Evolutionary conservation across 2,329 filamentous ascomycete genomes (phyloP).

Genomic region (Calonectria pseudoturangicola): DNA sequence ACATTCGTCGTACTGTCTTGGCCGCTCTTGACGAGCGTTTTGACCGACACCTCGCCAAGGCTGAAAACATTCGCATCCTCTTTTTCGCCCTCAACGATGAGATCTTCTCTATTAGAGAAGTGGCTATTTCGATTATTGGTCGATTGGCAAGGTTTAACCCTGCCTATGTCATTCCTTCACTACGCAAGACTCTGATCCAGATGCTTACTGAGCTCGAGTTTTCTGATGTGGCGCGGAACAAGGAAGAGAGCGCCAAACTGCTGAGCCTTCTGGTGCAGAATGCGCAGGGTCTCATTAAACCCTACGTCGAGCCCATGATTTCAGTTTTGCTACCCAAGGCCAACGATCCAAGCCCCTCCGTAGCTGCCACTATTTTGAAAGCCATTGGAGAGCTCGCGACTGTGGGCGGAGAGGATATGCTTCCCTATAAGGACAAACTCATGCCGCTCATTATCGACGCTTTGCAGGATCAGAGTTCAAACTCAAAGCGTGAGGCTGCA

Average conservation of each 20-base stretch:
- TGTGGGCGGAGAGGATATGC: constrained; percentile 95
- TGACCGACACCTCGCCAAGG: constrained; percentile 96
- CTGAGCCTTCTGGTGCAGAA: constrained; percentile 95
- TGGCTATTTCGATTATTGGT: constrained; percentile 96
- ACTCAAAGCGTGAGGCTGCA: constrained; percentile 92
- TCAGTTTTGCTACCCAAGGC: constrained; percentile 95
- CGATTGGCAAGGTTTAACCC: constrained; percentile 93
- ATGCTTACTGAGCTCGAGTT: constrained; percentile 97
- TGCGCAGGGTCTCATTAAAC: constrained; percentile 93
- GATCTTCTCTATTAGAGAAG: constrained; percentile 92
- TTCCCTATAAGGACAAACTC: constrained; percentile 89
- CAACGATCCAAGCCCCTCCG: constrained; percentile 87
- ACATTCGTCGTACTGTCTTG: constrained; percentile 91
- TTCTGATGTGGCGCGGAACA: constrained; percentile 93
- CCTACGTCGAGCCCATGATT: constrained; percentile 98
- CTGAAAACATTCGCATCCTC: constrained; percentile 95
- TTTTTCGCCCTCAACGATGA: constrained; percentile 98
- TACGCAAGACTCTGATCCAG: constrained; percentile 96
- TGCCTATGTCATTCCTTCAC: constrained; percentile 96
- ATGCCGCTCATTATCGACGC: constrained; percentile 98
- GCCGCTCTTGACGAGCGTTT: constrained; percentile 94
- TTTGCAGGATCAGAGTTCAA: constrained; percentile 93
- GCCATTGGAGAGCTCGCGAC: constrained; percentile 95
- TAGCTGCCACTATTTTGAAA: constrained; percentile 95
- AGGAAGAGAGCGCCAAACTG: constrained; percentile 95